Evolutionary conservation across 1,139 yeast genomes (phyloP).

Genomic region (Zygoascus meyerae): DNA sequence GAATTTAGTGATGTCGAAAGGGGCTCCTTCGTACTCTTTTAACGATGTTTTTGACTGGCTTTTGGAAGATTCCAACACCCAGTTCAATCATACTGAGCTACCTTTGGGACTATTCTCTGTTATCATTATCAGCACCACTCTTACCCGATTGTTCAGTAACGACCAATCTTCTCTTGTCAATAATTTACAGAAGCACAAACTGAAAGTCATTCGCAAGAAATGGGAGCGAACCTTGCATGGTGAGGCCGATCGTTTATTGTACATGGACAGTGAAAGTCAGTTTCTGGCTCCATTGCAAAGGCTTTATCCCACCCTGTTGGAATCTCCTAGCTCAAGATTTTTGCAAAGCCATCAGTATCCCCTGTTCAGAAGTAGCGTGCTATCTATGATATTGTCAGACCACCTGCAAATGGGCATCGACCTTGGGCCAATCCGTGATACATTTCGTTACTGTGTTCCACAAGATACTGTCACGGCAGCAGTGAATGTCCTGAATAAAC

Average conservation of each 20-base stretch:
- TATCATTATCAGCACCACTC: slow-evolving; percentile 1
- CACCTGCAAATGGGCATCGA: slow-evolving; percentile 23
- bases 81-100: slow-evolving; percentile 2
- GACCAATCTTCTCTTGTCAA: neutral
- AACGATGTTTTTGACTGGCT: slow-evolving; percentile 5
- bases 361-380: slow-evolving; percentile 19
- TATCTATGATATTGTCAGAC: slow-evolving; percentile 21
- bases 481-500: slow-evolving; percentile 16
- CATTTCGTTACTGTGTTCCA: slow-evolving; percentile 26
- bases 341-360: slow-evolving; percentile 22
- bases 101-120: slow-evolving; percentile 5
- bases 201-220: slow-evolving; percentile 1
- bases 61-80: slow-evolving; percentile 2
- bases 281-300: neutral
- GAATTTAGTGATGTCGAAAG: slow-evolving; percentile 11
- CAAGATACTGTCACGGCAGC: slow-evolving; percentile 26
- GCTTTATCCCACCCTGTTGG: slow-evolving; percentile 16
- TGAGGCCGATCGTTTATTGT: slow-evolving; percentile 5
- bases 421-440: slow-evolving; percentile 21
- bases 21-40: neutral
- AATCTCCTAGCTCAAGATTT: slow-evolving; percentile 10
- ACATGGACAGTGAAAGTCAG: neutral
- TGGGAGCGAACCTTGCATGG: slow-evolving; percentile 6
- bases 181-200: neutral
- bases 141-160: neutral